phyloP scores from a whole-genome alignment of 1,284 basidiomycete species.

The Papiliotrema flavescens region DNA sequence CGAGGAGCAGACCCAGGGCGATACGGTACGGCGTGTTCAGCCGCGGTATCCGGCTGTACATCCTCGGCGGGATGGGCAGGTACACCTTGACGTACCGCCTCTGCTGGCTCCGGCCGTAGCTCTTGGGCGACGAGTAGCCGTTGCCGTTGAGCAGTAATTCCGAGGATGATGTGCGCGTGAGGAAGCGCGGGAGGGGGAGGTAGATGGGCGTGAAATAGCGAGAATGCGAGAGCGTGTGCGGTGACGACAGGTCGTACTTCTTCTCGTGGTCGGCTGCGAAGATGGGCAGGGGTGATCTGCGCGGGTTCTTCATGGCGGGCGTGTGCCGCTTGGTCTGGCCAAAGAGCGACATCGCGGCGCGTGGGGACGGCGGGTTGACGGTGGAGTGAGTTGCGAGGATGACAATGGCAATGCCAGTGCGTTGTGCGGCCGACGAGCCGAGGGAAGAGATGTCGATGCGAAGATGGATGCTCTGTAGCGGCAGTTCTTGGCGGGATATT shows the following conservation, averaged over 20 bases:
- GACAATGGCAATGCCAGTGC: not conserved
- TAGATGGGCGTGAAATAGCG: conserved; percentile 39
- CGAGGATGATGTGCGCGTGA: conserved; percentile 5
- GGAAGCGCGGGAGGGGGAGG: conserved; percentile 40
- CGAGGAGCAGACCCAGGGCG: conserved; percentile 52
- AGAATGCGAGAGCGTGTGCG: conserved; percentile 18
- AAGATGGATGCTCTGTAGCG: no score
- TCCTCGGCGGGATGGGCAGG: conserved; percentile 62
- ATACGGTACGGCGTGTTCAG: conserved; percentile 55
- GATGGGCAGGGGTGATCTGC: conserved; percentile 45
- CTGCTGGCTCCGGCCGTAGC: conserved; percentile 10
- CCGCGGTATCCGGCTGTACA: conserved; percentile 52
- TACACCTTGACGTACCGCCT: conserved; percentile 35
- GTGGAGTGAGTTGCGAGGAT: no score
- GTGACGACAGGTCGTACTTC: conserved; percentile 32
- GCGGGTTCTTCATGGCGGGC: conserved; percentile 26
- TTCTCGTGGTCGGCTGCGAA: conserved; percentile 37
- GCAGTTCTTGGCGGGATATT: no score
- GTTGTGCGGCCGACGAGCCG: no score
- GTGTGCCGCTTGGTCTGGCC: conserved; percentile 47
- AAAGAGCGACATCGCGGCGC: conserved; percentile 45
- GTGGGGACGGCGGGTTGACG: no score
- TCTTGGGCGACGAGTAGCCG: conserved; percentile 10
- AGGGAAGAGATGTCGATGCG: no score
- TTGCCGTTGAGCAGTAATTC: conserved; percentile 14